Evolutionary conservation across 1,284 basidiomycete genomes (phyloP).

Genomic region (Ceraceosorus guamensis): DNA sequence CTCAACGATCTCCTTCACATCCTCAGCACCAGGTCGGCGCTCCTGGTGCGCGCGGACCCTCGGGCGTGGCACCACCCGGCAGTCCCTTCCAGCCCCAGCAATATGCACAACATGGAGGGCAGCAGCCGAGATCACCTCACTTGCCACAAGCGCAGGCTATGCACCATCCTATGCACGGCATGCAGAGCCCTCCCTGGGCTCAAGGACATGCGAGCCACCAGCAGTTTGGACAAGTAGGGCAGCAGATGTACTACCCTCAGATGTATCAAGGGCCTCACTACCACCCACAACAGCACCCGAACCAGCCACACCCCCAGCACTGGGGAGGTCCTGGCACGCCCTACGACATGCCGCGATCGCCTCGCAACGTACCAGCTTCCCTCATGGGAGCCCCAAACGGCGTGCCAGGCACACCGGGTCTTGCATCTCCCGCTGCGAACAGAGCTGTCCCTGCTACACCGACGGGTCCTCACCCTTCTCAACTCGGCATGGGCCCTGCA

Average conservation of each 20-base stretch:
- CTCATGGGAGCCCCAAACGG: constrained; percentile 22
- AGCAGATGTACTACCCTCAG: constrained; percentile 18
- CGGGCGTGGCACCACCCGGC: constrained; percentile 17
- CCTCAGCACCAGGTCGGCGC: constrained; percentile 15
- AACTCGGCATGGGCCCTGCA: constrained; percentile 21
- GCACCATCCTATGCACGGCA: constrained; percentile 36
- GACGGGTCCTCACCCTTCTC: constrained; percentile 23
- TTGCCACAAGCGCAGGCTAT: constrained; percentile 29
- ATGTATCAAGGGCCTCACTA: constrained; percentile 14
- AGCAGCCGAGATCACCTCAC: constrained; percentile 38
- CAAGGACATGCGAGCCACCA: no score
- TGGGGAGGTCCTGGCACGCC: background rate
- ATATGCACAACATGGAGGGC: constrained; percentile 21
- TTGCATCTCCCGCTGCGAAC: constrained; percentile 20
- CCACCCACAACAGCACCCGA: constrained; percentile 5
- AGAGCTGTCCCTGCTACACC: constrained; percentile 16
- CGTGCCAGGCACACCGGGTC: constrained; percentile 27
- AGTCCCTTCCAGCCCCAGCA: constrained; percentile 18
- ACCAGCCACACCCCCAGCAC: constrained; percentile 12
- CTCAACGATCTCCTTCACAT: constrained; percentile 27
- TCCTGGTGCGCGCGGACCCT: constrained; percentile 13
- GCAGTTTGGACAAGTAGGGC: no score
- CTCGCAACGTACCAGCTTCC: constrained; percentile 32
- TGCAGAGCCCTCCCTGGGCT: constrained; percentile 28
- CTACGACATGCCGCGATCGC: constrained; percentile 39